Conservation (phyloP, 805 yeast genomes). For the Lipomyces yamanashiensis region DNA sequence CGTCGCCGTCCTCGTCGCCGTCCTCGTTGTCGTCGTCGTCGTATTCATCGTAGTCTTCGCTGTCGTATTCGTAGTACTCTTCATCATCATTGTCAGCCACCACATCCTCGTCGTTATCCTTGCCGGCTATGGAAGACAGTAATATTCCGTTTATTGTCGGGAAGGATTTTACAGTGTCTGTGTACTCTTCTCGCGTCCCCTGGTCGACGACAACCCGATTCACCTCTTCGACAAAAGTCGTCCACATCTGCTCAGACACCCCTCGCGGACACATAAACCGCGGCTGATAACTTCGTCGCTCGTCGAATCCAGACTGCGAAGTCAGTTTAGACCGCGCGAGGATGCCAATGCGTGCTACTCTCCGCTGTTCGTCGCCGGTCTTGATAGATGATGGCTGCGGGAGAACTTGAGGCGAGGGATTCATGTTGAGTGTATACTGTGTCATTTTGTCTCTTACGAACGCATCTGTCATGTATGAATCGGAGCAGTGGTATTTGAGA, state of each 20-base stretch:
- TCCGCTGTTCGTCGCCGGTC: too few relatives aligned
- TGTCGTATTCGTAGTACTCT: neutral
- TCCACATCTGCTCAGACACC: constrained; percentile 12
- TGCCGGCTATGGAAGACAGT: too few relatives aligned
- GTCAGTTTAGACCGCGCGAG: constrained; percentile 11
- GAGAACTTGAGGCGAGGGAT: too few relatives aligned
- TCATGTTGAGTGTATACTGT: too few relatives aligned
- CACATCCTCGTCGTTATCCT: neutral
- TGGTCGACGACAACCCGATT: neutral
- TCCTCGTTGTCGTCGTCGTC: constrained; percentile 3
- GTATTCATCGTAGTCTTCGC: constrained; percentile 2
- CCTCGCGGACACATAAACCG: constrained; percentile 11
- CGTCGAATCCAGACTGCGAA: constrained; percentile 5
- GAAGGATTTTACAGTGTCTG: too few relatives aligned
- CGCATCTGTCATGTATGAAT: too few relatives aligned
- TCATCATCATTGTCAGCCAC: neutral
- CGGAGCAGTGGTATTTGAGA: too few relatives aligned
- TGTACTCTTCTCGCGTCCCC: neutral
- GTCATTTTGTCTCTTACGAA: too few relatives aligned
- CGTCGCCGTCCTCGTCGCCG: neutral
- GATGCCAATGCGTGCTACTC: neutral
- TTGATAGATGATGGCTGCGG: too few relatives aligned
- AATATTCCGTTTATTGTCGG: too few relatives aligned
- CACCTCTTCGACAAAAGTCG: neutral
- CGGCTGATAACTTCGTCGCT: constrained; percentile 5